Percentiles rank a stretch among this genome's conserved stretches.
These are phyloP conservation scores for Chaetoscypha palmicola DNA, from an alignment of 2,329 filamentous ascomycete genomes.

Conservation along the genomic window DNA sequence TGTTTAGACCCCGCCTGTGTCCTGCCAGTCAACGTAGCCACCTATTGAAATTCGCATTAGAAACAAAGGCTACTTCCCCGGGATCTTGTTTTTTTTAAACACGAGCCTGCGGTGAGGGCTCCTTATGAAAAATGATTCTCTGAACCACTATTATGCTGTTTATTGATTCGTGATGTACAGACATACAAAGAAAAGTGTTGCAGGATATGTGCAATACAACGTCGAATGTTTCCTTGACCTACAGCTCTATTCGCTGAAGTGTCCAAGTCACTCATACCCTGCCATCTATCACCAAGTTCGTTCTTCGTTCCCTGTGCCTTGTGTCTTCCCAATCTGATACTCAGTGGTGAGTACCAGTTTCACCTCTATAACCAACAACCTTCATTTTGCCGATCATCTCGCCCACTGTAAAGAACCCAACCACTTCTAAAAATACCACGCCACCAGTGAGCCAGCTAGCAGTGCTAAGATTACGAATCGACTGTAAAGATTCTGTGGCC, in stretches of 20 bases:
- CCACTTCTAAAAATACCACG: conserved; percentile 74
- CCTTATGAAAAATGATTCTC: conserved; percentile 5
- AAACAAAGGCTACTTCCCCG: too few relatives aligned
- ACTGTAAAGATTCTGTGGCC: conserved; percentile 47
- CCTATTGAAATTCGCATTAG: too few relatives aligned
- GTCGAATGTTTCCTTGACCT: conserved; percentile 1
- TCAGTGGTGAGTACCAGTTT: conserved; percentile 52
- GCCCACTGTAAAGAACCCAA: conserved; percentile 96
- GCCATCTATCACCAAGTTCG: conserved; percentile 5
- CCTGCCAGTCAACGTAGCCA: too few relatives aligned
- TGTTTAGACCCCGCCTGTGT: too few relatives aligned
- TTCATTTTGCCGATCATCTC: conserved; percentile 96
- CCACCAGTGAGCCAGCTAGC: conserved; percentile 66
- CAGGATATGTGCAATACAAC: conserved; percentile 19
- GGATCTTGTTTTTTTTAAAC: too few relatives aligned
- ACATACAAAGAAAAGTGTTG: conserved; percentile 23
- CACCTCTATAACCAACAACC: conserved; percentile 84
- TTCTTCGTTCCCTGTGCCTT: neutral
- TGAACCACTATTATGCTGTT: conserved; percentile 24
- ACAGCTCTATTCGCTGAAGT: conserved; percentile 7
- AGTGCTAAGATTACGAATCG: conserved; percentile 62
- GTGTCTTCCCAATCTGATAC: neutral
- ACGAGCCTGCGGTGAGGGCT: too few relatives aligned
- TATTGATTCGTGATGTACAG: conserved; percentile 25
- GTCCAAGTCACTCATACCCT: conserved; percentile 8